phyloP scores from a whole-genome alignment of 2,329 filamentous ascomycete genomes.

The Aspergillus pseudotamarii region DNA sequence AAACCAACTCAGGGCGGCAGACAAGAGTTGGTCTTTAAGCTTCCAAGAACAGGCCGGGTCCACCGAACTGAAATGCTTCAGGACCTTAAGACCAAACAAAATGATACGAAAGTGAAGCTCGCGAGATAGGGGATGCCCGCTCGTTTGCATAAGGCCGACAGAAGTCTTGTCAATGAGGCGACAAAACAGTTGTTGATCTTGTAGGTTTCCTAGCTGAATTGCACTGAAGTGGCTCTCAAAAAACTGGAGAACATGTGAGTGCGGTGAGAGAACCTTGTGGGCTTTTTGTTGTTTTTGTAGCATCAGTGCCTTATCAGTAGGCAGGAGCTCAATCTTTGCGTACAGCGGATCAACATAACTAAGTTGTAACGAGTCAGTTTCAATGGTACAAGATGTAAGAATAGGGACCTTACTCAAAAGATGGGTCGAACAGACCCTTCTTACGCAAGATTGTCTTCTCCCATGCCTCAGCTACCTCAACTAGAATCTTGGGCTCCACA shows the following conservation, averaged over 20 bases:
- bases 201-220: conserved; percentile 78
- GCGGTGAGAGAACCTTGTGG: conserved; percentile 82
- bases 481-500: conserved; percentile 82
- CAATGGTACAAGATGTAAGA: conserved; percentile 5
- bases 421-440: conserved; percentile 77
- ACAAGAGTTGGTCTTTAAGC: conserved; percentile 85
- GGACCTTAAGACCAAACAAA: conserved; percentile 76
- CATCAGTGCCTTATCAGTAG: conserved; percentile 77
- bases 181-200: conserved; percentile 79
- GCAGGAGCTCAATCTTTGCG: conserved; percentile 86
- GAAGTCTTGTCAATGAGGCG: conserved; percentile 80
- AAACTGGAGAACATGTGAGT: conserved; percentile 83
- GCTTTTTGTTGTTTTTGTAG: conserved; percentile 75
- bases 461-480: conserved; percentile 88
- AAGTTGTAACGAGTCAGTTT: conserved; percentile 14
- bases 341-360: conserved; percentile 86
- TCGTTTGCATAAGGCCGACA: conserved; percentile 69
- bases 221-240: conserved; percentile 94
- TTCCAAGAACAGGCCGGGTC: conserved; percentile 73
- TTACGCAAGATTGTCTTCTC: conserved; percentile 77
- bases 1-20: conserved; percentile 89
- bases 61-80: conserved; percentile 68
- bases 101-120: conserved; percentile 91
- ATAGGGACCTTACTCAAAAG: conserved; percentile 58
- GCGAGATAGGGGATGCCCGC: conserved; percentile 81